Conservation (phyloP, 2,329 filamentous ascomycete species). For the Penicillium brevicompactum region DNA sequence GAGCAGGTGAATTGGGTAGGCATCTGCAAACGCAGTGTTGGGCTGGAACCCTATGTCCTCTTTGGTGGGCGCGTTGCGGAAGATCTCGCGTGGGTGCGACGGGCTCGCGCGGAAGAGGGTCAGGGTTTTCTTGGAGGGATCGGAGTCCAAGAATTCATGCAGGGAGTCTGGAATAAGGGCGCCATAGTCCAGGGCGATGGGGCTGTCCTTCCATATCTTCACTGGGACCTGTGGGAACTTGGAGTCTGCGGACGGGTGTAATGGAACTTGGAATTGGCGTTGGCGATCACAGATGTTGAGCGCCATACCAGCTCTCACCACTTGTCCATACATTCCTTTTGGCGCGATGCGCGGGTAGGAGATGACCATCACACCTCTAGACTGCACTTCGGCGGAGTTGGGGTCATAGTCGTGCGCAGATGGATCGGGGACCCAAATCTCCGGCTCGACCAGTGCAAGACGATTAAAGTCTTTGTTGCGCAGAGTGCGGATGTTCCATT, state of each 20-base stretch:
- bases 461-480: slow-evolving; percentile 55
- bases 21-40: slow-evolving; percentile 58
- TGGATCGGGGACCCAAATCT: slow-evolving; percentile 62
- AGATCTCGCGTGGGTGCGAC: slow-evolving; percentile 50
- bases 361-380: slow-evolving; percentile 56
- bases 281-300: slow-evolving; percentile 37
- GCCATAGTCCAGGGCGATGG: slow-evolving; percentile 44
- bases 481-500: slow-evolving; percentile 45
- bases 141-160: slow-evolving; percentile 46
- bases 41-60: slow-evolving; percentile 56
- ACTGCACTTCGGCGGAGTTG: slow-evolving; percentile 50
- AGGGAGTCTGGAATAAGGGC: slow-evolving; percentile 51
- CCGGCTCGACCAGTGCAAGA: slow-evolving; percentile 68
- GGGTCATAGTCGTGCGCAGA: slow-evolving; percentile 44
- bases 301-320: slow-evolving; percentile 31
- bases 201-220: slow-evolving; percentile 59
- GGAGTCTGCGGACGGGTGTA: slow-evolving; percentile 50
- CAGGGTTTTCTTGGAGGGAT: slow-evolving; percentile 36
- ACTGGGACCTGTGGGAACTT: slow-evolving; percentile 52
- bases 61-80: slow-evolving; percentile 56
- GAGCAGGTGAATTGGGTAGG: slow-evolving; percentile 61
- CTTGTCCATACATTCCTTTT: slow-evolving; percentile 9
- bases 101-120: slow-evolving; percentile 57
- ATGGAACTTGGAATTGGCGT: slow-evolving; percentile 55
- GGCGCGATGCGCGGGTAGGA: slow-evolving; percentile 43